Evolutionary conservation across 345 rosid genomes (phyloP), one percentile per base, ranked within the genome.

Genomic region (Draba incana): DNA sequence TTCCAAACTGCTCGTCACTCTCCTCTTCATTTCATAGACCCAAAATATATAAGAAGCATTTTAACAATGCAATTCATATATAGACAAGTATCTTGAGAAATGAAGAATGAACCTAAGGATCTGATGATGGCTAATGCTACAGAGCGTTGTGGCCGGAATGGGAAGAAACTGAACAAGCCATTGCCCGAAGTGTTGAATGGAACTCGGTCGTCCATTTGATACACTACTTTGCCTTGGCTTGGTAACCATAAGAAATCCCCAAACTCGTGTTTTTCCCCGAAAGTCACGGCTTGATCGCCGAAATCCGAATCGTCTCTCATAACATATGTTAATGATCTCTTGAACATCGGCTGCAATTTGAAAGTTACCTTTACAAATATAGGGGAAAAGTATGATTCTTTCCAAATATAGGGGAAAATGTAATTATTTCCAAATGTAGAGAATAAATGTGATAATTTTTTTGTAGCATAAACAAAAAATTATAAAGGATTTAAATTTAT

Each of bases 241-340:
- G 98, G 98, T 38, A 85, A 83, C 98, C 90, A 88, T 3, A 66
- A 1, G 6, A 88, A 75, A 75, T 88, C 96, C 3, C 87, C 96
- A 48, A 88, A 91, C 72, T 91, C 97, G 4, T 91, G 89, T 48
- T 71, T 62, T 5, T 51, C 47, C 0, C 93, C 98, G 43, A 88
- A 92, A 47, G 5, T 74, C 9, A 52, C 56, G 0, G 80, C 86
- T 63, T 78, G 24, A 31, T 85, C 92, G 55, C 63, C 87, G 10
- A 88, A 67, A 30, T 81, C 79, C 2, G 38, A 3, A 48, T 92
- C 96, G 16, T 68, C 49, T 72, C 52, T 81, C 35, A 23, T 72
- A 13, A 52, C 59, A 12, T 81, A 87, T 0, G 76, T 80, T 3
- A 92, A 64, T 6, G 86, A 83, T 61, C 93, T 78, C 79, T 84